phyloP scores from a whole-genome alignment of 176 grass and related monocot species.

The Carex pumila region DNA sequence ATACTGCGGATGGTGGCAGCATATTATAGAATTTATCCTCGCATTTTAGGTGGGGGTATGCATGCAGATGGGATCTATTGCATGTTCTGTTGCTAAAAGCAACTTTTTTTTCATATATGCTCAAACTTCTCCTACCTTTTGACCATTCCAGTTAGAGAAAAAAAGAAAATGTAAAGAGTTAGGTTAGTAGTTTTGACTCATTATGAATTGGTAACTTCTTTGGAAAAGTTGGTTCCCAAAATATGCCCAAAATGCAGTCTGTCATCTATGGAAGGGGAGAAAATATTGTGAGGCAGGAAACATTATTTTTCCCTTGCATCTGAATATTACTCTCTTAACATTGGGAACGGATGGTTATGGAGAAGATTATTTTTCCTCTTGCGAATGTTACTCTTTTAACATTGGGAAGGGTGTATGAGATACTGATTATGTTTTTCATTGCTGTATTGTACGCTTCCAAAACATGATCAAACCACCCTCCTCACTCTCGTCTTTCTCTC shows the following conservation, averaged over 20 bases:
- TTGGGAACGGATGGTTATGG: neutral
- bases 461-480: neutral
- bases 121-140: neutral
- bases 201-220: neutral
- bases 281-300: neutral
- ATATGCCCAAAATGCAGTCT: neutral
- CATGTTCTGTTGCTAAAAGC: neutral
- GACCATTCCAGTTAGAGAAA: neutral
- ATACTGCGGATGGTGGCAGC: neutral
- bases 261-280: neutral
- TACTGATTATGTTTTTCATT: neutral
- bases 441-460: neutral
- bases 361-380: neutral
- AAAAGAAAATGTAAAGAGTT: neutral
- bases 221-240: neutral
- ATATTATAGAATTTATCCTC: neutral
- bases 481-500: neutral
- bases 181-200: neutral
- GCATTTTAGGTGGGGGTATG: neutral
- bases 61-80: neutral
- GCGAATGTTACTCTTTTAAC: too few species aligned
- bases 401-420: neutral
- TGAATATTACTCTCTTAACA: neutral
- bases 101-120: neutral
- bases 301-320: neutral